Evolutionary conservation across 1,139 yeast genomes (phyloP), one percentile per base, ranked within the genome.

Genomic region (Kodamaea ohmeri): DNA sequence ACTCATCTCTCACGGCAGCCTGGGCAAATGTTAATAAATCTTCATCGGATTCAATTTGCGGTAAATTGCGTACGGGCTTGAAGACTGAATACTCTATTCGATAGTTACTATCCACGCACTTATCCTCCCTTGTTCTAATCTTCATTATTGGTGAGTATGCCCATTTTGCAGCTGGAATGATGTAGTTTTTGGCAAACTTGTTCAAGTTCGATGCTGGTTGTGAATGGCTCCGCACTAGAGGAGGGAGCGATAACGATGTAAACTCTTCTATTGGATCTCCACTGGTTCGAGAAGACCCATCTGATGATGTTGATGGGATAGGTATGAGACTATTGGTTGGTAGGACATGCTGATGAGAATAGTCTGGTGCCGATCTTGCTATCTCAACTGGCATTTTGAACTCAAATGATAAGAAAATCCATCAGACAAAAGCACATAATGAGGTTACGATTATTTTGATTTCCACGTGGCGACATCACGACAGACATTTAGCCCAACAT

Each of bases 11-110:
- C 20, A 8, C 4, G 4, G 30, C 19, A 5, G 19, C n/a, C 6
- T 12, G 4, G 12, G 15, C 15, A 4, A 18, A 11, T 6, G 15
- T n/a, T 3, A 20, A 46, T 6, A 48, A 38, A 21, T 56, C 62
- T 7, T 49, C 45, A 3, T 51, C 51, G 24, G 51, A 44, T 15
- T 32, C 35, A 8, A 63, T 46, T 4, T 50, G 47, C 4, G 42
- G 46, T 3, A 59, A 38, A 22, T 53, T 55, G 2, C 56, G 52
- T 6, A 69, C 55, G 3, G 74, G 60, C 43, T 65, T 69, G 58
- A 76, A 76, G 4, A 77, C 80, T 1, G 80, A 71, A 47, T 76
- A 75, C 46, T 72, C 73, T 22, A 76, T 74, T 39, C 65, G 70
- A 37, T 49, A 44, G 43, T 51, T 22, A 51, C 18, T 14, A 6